Base-by-base conservation (phyloP, 768 basidiomycete species). In the Russula olivacea region DNA sequence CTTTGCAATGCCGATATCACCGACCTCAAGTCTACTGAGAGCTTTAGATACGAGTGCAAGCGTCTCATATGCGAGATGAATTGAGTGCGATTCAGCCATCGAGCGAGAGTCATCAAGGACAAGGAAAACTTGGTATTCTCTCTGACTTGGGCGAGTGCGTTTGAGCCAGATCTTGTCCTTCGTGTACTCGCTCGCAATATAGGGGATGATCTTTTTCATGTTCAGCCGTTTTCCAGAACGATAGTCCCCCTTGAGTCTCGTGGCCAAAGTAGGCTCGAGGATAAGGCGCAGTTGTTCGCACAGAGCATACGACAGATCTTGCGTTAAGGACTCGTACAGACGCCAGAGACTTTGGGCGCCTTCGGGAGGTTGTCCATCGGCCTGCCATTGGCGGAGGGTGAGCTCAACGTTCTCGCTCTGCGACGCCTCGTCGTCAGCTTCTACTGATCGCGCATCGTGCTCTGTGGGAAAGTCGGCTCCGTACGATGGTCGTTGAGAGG, bases 81-180 rank as follows among this genome's bases (percentile, higher is more conserved):
- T 83, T 1, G 91, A 92, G 68, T 89, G 89, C 4, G 87, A 89
- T 74, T 95, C 92, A 12, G 91, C 86, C 97, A 99, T 98, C 40
- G 94, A 97, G 38, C 89, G 86, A 4, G 94, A 98, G 77, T 98
- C 97, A 71, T 98, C 97, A 54, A 99, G 82, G 11, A 93, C 89
- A 61, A 99, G 81, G 45, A 98, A 82, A 2, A 99, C 85, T 71
- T 99, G 96, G 74, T 98, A 98, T 71, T 97, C 95, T 53, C 97
- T 83, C 69, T 91, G 86, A 72, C 91, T 93, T 6, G 97, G 96
- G 55, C 89, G 86, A 4, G 95, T 97, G 23, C 97, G 83, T 28
- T 96, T 88, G 40, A 98, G 79, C 97, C 97, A 99, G 67, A 98
- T 98, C 76, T 95, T 95, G 81, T 99, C 96, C 74, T 98, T 98